Base-by-base conservation (phyloP, 2,329 filamentous ascomycete genomes). In the Fusarium subglutinans region DNA sequence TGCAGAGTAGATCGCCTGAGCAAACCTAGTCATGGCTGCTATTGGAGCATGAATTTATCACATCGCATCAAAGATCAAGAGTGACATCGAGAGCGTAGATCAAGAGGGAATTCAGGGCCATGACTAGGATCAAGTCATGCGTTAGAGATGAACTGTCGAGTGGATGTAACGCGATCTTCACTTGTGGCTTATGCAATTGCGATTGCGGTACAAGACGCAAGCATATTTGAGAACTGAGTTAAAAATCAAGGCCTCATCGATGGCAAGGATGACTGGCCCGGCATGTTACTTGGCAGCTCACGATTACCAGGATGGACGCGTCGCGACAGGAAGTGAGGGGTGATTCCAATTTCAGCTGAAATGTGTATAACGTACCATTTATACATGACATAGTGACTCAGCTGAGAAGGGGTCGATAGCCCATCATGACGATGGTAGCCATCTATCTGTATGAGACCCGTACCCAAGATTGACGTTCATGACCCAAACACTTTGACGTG, bases 161-260 rank as follows among this genome's bases (percentile, higher is more conserved):
- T 33, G 40, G 17, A 76, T 74, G 62, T 62, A 67, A 76, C 64
- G 44, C 61, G 64, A 76, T 71, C 50, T 63, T 47, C 37, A 68
- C 33, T 35, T 44, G 12, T 47, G 48, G 64, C 33, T 35, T 44
- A 18, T 47, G 48, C 48, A 14, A 51, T 28, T 63, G 50, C 37
- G 60, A 59, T 61, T 41, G 45, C 53, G 53, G 71, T 72, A 50
- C 44, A 64, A 68, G 66, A 63, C 57, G 37, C 44, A 33, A 59
- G 33, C 18, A 53, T 48, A 53, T 51, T 55, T 55, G 43, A 45
- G 48, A 53, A 58, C 26, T 44, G 24, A 41, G 30, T 20, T 47
- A 56, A 37, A 30, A 40, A 38, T 30, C 24, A 26, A 63, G 43
- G 40, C 41, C n/a, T 55, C 33, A 70, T 72, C 64, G 60, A 64